Conservation (phyloP, 1,284 basidiomycete genomes). For the Cystobasidium sp. region DNA sequence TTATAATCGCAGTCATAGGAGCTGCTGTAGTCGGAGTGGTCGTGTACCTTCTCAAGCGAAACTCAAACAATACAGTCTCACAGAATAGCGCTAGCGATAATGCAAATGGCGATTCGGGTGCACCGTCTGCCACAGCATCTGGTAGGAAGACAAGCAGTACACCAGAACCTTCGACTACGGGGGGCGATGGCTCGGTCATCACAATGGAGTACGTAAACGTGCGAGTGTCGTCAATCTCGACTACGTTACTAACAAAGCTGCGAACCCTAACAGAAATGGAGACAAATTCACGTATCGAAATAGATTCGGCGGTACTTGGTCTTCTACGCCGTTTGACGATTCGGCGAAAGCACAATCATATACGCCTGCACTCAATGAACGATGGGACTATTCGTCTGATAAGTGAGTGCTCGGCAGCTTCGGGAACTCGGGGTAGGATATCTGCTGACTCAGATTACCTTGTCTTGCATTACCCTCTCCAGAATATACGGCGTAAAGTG, state of each 20-base stretch:
- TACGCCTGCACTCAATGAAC: constrained; percentile 49
- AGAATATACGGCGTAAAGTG: constrained; percentile 51
- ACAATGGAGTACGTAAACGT: constrained; percentile 14
- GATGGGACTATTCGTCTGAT: constrained; percentile 60
- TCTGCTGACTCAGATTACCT: not conserved
- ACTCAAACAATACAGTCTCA: constrained; percentile 1
- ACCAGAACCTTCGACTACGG: not conserved
- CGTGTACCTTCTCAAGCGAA: constrained; percentile 12
- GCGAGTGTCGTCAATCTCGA: not conserved
- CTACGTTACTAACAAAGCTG: not conserved
- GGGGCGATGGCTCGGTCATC: constrained; percentile 20
- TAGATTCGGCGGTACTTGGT: constrained; percentile 56
- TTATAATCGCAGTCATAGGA: constrained; percentile 2
- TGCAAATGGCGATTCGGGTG: not conserved
- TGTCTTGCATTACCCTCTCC: not conserved
- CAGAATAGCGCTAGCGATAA: constrained; percentile 15
- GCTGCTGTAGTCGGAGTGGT: constrained; percentile 17
- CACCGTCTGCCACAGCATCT: not conserved
- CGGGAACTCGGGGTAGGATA: not conserved
- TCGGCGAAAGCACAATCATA: constrained; percentile 65
- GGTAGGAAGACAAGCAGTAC: not conserved
- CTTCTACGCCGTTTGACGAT: constrained; percentile 72
- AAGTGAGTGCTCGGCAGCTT: constrained; percentile 56
- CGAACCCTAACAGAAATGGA: constrained; percentile 46
- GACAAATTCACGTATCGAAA: constrained; percentile 53